phyloP scores from a whole-genome alignment of 129 eudicot genomes.

The Lactuca sativa region DNA sequence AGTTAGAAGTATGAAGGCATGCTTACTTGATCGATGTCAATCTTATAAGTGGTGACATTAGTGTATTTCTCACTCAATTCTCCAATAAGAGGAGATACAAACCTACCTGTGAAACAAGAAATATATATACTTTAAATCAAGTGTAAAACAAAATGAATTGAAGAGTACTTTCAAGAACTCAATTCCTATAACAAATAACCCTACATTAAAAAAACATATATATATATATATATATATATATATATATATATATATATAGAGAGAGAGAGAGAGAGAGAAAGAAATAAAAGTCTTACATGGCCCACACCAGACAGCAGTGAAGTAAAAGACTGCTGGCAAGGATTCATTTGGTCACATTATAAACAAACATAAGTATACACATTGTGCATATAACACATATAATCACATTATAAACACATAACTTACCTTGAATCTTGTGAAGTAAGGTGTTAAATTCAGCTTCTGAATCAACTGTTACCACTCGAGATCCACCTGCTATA shows the following conservation, averaged over 20 bases:
- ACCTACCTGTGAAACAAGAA: slow-evolving; percentile 54
- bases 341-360: slow-evolving; percentile 68
- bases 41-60: slow-evolving; percentile 77
- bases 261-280: not conserved
- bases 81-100: slow-evolving; percentile 72
- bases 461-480: slow-evolving; percentile 66
- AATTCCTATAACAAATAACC: too few species aligned
- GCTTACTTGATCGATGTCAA: slow-evolving; percentile 81
- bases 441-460: slow-evolving; percentile 68
- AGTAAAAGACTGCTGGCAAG: slow-evolving; percentile 84
- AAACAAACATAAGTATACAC: slow-evolving; percentile 17
- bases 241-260: too few species aligned
- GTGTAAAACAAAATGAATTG: not conserved
- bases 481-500: slow-evolving; percentile 57
- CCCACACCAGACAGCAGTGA: slow-evolving; percentile 96
- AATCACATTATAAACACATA: not conserved
- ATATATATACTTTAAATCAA: not conserved
- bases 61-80: slow-evolving; percentile 80
- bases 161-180: not conserved
- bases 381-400: slow-evolving; percentile 5
- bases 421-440: slow-evolving; percentile 70
- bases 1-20: slow-evolving; percentile 11
- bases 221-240: not conserved
- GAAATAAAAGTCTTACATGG: slow-evolving; percentile 63
- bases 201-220: not conserved